phyloP scores from a whole-genome alignment of 2,329 filamentous ascomycete genomes.

The Fusarium decemcellulare region DNA sequence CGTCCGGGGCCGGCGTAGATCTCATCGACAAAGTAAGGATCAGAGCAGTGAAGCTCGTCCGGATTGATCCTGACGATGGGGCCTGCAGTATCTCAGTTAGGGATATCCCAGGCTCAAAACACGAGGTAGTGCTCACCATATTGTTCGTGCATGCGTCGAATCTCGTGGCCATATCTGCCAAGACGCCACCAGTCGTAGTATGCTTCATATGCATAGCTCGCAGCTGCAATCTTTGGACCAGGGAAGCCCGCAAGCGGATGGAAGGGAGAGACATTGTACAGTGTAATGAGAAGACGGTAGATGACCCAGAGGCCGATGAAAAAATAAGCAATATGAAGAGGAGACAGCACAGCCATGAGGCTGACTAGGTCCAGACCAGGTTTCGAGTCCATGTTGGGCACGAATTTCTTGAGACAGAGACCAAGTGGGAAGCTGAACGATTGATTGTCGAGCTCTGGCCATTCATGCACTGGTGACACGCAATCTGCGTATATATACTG shows the following conservation, averaged over 20 bases:
- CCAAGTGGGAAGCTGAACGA: background rate
- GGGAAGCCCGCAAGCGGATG: slow-evolving; percentile 56
- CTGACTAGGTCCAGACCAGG: background rate
- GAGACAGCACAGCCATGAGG: slow-evolving; percentile 1
- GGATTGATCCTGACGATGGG: slow-evolving; percentile 58
- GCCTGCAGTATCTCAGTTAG: slow-evolving; percentile 24
- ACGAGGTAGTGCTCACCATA: slow-evolving; percentile 48
- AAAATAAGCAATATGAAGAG: slow-evolving; percentile 26
- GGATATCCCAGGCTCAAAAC: background rate
- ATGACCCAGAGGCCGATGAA: slow-evolving; percentile 43
- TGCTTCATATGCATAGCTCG: slow-evolving; percentile 54
- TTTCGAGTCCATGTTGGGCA: slow-evolving; percentile 3
- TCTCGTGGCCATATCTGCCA: slow-evolving; percentile 53
- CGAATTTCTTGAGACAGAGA: background rate
- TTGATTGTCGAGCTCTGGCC: background rate
- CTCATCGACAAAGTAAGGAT: slow-evolving; percentile 54
- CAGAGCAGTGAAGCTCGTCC: slow-evolving; percentile 56
- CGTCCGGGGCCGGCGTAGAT: slow-evolving; percentile 51
- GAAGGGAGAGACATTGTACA: slow-evolving; percentile 57
- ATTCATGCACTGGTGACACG: background rate
- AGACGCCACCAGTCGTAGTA: slow-evolving; percentile 55
- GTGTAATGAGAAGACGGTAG: slow-evolving; percentile 46
- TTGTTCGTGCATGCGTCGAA: slow-evolving; percentile 53
- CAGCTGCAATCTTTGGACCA: slow-evolving; percentile 54
- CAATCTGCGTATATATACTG: background rate